Evolutionary conservation across 495 filamentous ascomycete species (phyloP), one percentile per base, ranked within the genome.

Genomic region (Penicillium odoratum): DNA sequence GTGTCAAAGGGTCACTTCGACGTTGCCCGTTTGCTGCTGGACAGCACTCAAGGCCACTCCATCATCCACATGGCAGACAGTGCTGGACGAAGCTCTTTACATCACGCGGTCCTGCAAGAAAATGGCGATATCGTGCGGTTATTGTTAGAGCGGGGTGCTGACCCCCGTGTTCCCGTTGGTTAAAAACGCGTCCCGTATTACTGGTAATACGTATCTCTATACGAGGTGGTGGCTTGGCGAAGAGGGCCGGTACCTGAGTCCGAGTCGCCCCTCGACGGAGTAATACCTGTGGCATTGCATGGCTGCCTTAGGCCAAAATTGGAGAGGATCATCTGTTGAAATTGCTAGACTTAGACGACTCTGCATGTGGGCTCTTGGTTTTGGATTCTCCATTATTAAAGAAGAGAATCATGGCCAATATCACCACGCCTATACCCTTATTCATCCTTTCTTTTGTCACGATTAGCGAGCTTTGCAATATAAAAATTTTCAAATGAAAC

Each of bases 101-200:
- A 48, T n/a, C 46, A 48, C 25, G 46, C 46, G 4, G 46, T 48
- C 6, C 11, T 48, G 28, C 46, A 48, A 18, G 46, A 48, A 7
- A 30, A 26, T 31, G 46, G 46, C 11, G 25, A 48, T 8, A 29
- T 29, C n/a, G 46, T 48, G 4, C 46, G 46, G 31, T 31, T 48
- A 31, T n/a, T 48, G 46, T 29, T 48, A 16, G 46, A 48, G 28
- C 25, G 46, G 26, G 46, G 46, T 33, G 46, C 46, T 15, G 46
- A 48, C 33, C 46, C 46, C n/a, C 46, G 46, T 16, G 46, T 29
- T 1, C 46, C 46, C 15, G 15, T 48, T 29, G 46, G 46, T 30
- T 48, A 31, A 48, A 31, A 16, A 30, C 8, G 15, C 1, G 25
- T 10, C 13, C 3, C 38, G 15, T 40, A 40, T 40, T 40, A 15